These are phyloP conservation scores for Nepenthes mirabilis DNA, from an alignment of 148 eudicot genomes.

Conservation along the genomic window DNA sequence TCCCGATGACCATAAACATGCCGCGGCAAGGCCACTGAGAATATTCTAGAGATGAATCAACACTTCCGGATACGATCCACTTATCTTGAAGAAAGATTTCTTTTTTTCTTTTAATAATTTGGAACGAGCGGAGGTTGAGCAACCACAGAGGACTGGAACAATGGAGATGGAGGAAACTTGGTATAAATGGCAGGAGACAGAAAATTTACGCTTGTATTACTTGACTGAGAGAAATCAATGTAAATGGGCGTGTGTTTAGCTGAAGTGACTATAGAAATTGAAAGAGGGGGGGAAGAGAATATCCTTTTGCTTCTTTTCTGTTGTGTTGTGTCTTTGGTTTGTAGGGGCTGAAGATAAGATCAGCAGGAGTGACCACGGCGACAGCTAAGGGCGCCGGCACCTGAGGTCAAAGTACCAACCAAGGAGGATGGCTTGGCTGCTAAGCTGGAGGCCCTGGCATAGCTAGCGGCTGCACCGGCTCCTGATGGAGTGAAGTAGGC, in stretches of 20 bases:
- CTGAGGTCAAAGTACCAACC: constrained; percentile 51
- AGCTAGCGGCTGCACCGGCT: constrained; percentile 58
- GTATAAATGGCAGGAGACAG: neutral
- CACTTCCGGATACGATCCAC: constrained; percentile 35
- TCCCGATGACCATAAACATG: too few relatives aligned
- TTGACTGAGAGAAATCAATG: too few relatives aligned
- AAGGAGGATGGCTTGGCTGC: constrained; percentile 71
- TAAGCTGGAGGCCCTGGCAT: constrained; percentile 83
- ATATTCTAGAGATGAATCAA: constrained; percentile 16
- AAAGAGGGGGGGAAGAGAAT: neutral
- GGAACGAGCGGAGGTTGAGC: constrained; percentile 52
- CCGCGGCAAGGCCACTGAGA: too few relatives aligned
- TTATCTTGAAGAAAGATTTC: constrained; percentile 2
- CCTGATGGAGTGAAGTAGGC: constrained; percentile 81
- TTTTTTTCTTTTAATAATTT: neutral
- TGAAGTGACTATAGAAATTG: too few relatives aligned
- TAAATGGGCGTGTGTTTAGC: too few relatives aligned
- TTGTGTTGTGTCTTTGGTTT: neutral
- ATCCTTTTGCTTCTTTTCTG: neutral
- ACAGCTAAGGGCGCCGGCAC: constrained; percentile 61
- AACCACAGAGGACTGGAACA: constrained; percentile 6
- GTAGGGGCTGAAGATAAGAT: constrained; percentile 7
- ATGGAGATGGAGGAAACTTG: neutral
- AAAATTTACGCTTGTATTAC: neutral
- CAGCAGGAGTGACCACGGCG: constrained; percentile 43